Conservation (phyloP, 495 filamentous ascomycete genomes). For the Ramalina peruviana region DNA sequence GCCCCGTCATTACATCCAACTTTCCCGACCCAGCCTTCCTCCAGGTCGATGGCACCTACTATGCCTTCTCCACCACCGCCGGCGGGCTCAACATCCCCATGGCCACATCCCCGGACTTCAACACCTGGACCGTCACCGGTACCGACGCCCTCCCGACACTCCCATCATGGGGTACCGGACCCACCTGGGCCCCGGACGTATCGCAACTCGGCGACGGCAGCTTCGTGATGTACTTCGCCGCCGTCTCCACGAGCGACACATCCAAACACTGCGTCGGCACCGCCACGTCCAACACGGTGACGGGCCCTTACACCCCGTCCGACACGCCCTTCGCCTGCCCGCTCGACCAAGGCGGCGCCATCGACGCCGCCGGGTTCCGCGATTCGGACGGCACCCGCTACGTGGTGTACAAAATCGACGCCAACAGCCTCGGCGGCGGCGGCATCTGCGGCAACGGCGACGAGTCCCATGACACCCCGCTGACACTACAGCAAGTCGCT, state of each 20-base stretch:
- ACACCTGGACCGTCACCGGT: constrained; percentile 18
- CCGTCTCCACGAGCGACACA: constrained; percentile 13
- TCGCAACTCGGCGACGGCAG: constrained; percentile 19
- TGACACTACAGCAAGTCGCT: constrained; percentile 39
- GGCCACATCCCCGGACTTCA: constrained; percentile 18
- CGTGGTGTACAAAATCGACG: constrained; percentile 40
- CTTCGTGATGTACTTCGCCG: constrained; percentile 32
- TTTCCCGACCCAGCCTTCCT: constrained; percentile 25
- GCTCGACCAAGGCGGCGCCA: constrained; percentile 25
- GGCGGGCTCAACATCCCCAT: constrained; percentile 10
- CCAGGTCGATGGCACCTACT: constrained; percentile 18
- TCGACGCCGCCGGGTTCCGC: constrained; percentile 24
- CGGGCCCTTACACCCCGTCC: constrained; percentile 25
- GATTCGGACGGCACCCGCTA: constrained; percentile 23
- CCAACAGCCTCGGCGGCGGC: constrained; percentile 37
- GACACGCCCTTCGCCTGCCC: constrained; percentile 22
- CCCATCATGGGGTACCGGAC: constrained; percentile 19
- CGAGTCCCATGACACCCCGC: constrained; percentile 31
- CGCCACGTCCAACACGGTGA: constrained; percentile 24
- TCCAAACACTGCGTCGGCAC: constrained; percentile 31
- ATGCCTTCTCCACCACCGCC: constrained; percentile 21
- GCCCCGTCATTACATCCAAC: constrained; percentile 18
- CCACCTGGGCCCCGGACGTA: constrained; percentile 38
- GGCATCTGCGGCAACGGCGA: constrained; percentile 34
- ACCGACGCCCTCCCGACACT: constrained; percentile 20